Base-by-base conservation (phyloP, 148 eudicot genomes). In the Amaranthus cruentus region DNA sequence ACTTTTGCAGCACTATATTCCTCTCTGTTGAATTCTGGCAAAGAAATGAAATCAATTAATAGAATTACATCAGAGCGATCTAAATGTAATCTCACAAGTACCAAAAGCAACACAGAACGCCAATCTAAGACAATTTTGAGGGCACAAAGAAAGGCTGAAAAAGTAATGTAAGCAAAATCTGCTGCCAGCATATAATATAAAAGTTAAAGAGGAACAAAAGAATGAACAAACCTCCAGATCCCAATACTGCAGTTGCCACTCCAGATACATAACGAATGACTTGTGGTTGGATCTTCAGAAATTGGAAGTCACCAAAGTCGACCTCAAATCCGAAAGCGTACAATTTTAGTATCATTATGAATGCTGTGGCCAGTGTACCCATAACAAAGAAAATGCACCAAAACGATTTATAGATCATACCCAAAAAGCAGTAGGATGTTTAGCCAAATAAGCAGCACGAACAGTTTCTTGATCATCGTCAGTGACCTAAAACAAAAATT, bases 351-450 rank as follows among this genome's bases (percentile, higher is more conserved):
- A 80, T 9, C 48, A 38, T 11, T 43, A 42, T 52, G 13, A 43
- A 56, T 57, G 55, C 64, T 51, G 60, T 51, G 21, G 12, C 54
- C 46, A 47, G 60, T 58, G 43, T n/a, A 59, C 51, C 71, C 55
- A 28, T 65, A 54, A 48, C n/a, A 67, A 28, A 73, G 52, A 47
- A 65, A 4, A 52, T 57, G 53, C 44, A 18, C n/a, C 44, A 65
- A 38, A 59, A 73, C 6, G 28, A 57, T n/a, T 21, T 65, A 49
- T 47, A 47, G 76, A 57, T 3, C 28, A 73, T 90, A 93, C 99
- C 99, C 97, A 92, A 63, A 92, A 90, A 44, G 99, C 99, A 79
- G 81, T 77, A 43, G 99, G 99, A 80, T 96, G 99, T 80, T 86
- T 90, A 60, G 91, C 89, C 85, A 96, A 84, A 81, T 92, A 96